Evolutionary conservation across 768 basidiomycete species (phyloP).

Genomic region (Basidioascus undulatus): DNA sequence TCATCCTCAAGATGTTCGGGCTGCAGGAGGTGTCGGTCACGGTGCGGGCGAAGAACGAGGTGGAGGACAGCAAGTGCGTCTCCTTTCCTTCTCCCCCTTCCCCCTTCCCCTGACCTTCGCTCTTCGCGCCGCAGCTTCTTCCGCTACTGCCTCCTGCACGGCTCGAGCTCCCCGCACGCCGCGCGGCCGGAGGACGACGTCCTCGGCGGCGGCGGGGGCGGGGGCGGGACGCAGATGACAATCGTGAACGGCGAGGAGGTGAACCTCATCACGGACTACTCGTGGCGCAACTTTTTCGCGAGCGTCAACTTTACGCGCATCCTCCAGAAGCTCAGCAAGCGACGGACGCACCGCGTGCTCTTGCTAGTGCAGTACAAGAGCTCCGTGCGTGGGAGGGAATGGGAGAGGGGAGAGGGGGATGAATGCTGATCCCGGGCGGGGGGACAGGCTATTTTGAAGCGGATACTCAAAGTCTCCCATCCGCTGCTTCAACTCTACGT

Average conservation of each 20-base stretch:
- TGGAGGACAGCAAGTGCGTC: conserved; percentile 18
- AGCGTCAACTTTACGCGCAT: conserved; percentile 94
- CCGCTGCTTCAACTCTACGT: conserved; percentile 83
- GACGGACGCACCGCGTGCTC: conserved; percentile 76
- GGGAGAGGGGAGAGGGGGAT: too few relatives aligned
- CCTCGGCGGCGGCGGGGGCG: not conserved
- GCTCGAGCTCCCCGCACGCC: conserved; percentile 23
- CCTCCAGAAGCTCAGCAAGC: conserved; percentile 92
- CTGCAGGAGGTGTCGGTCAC: conserved; percentile 65
- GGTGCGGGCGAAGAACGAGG: conserved; percentile 72
- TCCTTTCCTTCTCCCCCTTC: not conserved
- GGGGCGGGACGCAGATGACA: too few relatives aligned
- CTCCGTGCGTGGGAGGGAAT: conserved; percentile 59
- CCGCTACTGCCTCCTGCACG: conserved; percentile 64
- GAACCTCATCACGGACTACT: conserved; percentile 78
- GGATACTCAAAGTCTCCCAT: conserved; percentile 79
- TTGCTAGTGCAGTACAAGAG: conserved; percentile 97
- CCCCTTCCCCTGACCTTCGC: conserved; percentile 3
- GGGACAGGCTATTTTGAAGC: conserved; percentile 89
- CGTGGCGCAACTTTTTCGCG: conserved; percentile 93
- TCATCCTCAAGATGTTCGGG: conserved; percentile 97
- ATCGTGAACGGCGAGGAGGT: conserved; percentile 75
- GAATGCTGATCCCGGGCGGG: not conserved
- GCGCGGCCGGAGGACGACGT: not conserved
- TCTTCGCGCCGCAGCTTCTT: conserved; percentile 46